A percentile compares a stretch with the other conserved stretches of the same genome.
phyloP scores from a whole-genome alignment of 169 alveolate species.

The Perkinsus olseni region DNA sequence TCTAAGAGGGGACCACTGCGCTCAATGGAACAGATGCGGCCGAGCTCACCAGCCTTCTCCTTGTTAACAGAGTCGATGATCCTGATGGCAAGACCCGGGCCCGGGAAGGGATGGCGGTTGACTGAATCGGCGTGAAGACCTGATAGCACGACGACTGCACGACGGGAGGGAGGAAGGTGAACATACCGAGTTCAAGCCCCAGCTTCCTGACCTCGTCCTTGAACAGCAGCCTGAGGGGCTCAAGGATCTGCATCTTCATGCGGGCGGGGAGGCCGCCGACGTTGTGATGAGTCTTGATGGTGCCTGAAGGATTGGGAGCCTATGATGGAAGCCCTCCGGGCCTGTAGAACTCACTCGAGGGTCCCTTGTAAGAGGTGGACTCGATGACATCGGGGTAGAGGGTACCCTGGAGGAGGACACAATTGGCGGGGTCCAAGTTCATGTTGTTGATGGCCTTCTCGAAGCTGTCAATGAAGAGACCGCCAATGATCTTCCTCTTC shows the following conservation, averaged over 20 bases:
- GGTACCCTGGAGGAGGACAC: constrained; percentile 35
- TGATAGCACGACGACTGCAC: background rate
- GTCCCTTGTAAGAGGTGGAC: constrained; percentile 41
- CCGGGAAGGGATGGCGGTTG: constrained; percentile 53
- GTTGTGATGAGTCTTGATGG: constrained; percentile 52
- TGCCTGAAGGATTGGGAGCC: constrained; percentile 17
- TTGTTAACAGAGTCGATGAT: constrained; percentile 38
- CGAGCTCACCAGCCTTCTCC: constrained; percentile 16
- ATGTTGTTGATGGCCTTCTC: constrained; percentile 31
- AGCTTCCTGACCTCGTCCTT: constrained; percentile 46
- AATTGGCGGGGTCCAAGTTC: constrained; percentile 22
- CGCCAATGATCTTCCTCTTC: constrained; percentile 48
- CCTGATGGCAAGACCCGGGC: constrained; percentile 54
- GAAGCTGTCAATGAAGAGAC: constrained; percentile 39
- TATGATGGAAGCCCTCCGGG: background rate
- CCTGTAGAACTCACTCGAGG: constrained; percentile 1
- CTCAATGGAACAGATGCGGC: background rate
- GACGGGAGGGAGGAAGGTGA: background rate
- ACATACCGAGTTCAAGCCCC: constrained; percentile 27
- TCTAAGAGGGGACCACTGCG: background rate
- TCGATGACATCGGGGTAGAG: constrained; percentile 48
- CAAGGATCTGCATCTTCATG: constrained; percentile 28
- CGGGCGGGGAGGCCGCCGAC: constrained; percentile 40
- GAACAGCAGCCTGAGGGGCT: constrained; percentile 34
- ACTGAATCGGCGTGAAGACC: constrained; percentile 27